Percentiles rank a stretch among this genome's conserved stretches.
Evolutionary conservation across 2,329 filamentous ascomycete species (phyloP).

Genomic region (Epichloe brachyelytri): DNA sequence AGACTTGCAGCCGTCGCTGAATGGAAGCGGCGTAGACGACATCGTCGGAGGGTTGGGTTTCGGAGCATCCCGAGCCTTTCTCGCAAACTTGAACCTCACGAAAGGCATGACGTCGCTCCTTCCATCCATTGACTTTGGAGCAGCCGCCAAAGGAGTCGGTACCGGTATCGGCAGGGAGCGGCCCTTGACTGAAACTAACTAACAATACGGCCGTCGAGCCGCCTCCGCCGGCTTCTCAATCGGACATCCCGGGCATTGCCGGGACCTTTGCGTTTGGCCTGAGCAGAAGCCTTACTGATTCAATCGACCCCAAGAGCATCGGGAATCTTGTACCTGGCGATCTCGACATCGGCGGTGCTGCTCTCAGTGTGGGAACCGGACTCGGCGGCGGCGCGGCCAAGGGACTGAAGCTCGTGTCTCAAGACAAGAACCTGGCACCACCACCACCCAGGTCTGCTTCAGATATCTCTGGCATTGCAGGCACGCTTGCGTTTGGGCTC

Average conservation of each 20-base stretch:
- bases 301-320: not conserved
- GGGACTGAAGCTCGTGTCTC: conserved; percentile 1
- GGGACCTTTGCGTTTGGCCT: conserved; percentile 3
- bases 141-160: conserved; percentile 1
- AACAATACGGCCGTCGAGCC: not conserved
- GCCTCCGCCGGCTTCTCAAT: not conserved
- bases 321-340: not conserved
- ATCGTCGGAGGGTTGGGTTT: conserved; percentile 16
- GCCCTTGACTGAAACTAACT: conserved; percentile 3
- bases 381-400: conserved; percentile 8
- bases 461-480: conserved; percentile 3
- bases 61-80: conserved; percentile 14
- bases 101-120: conserved; percentile 4
- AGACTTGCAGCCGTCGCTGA: conserved; percentile 8
- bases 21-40: conserved; percentile 11
- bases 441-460: not conserved
- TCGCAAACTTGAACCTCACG: conserved; percentile 12
- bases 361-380: conserved; percentile 6
- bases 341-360: conserved; percentile 6
- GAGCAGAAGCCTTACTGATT: not conserved
- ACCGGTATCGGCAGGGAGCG: conserved; percentile 2
- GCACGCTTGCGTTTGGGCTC: conserved; percentile 3
- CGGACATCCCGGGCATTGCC: conserved; percentile 4
- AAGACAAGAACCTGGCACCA: not conserved
- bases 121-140: conserved; percentile 3